Evolutionary conservation across 2,329 filamentous ascomycete genomes (phyloP), one percentile per base, ranked within the genome.

Genomic region (Pyricularia grisea): DNA sequence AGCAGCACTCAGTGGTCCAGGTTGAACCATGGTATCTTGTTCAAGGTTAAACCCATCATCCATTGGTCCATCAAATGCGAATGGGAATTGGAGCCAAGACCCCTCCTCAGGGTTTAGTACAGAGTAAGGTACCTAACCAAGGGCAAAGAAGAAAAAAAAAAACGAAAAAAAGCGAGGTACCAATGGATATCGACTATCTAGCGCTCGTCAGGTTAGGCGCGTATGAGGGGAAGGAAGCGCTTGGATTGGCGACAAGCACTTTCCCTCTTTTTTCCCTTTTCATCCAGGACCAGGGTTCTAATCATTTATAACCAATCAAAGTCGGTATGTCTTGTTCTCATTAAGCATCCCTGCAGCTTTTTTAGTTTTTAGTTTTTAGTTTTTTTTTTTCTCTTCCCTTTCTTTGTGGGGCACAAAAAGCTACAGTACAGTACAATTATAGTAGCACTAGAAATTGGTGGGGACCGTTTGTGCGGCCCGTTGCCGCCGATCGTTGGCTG

Each of bases 191-290:
- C 33, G 33, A 65, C 27, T n/a, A 33, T 65, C 63, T 65, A 17
- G 64, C 17, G 64, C 31, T 4, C n/a, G 64, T 25, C 64, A 66
- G 64, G 23, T 23, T 66, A 66, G 64, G 64, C 64, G 64, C 64
- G 64, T 25, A 36, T 3, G 31, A 25, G 23, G 1, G 30, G 31
- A 66, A 36, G 31, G 30, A 66, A 30, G 64, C 64, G 64, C 64
- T 36, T 25, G 64, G 64, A 66, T 66, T 66, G 64, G 64, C 64
- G 64, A 31, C 64, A 66, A 33, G 64, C 64, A 25, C 31, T 42
- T 66, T 66, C 42, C 42, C 42, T 50, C 42, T 50, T 36, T 36
- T 36, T n/a, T n/a, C n/a, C 42, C 17, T 20, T 50, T 50, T n/a
- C 9, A 11, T 50, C 42, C 17, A 50, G 42, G 42, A 50, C 42